Conservation (phyloP, 139 green algal species). For the Pseudopediastrum boryanum region DNA sequence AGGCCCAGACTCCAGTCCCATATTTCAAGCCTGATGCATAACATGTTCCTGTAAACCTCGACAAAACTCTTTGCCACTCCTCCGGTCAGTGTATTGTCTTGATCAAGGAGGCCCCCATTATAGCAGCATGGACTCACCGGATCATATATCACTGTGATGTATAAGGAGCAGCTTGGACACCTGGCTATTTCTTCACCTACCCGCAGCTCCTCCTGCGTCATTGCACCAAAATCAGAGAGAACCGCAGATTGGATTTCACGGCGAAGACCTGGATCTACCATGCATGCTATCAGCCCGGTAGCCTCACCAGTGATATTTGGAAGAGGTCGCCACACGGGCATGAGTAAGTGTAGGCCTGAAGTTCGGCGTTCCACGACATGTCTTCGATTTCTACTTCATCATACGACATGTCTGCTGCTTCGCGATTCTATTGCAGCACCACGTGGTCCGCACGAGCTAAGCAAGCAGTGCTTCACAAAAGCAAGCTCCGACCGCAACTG, state of each 20-base stretch:
- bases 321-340: slow-evolving; percentile 98
- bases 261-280: not conserved
- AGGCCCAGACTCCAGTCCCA: too few relatives aligned
- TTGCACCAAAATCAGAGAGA: not conserved
- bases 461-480: too few relatives aligned
- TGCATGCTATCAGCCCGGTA: not conserved
- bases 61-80: too few relatives aligned
- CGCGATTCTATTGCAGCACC: too few relatives aligned
- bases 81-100: too few relatives aligned
- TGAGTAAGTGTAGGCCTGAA: slow-evolving; percentile 89
- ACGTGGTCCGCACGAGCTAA: too few relatives aligned
- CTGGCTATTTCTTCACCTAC: slow-evolving; percentile 92
- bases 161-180: slow-evolving; percentile 95
- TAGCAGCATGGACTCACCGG: too few relatives aligned
- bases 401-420: slow-evolving; percentile 70
- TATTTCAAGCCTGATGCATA: too few relatives aligned
- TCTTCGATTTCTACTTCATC: slow-evolving; percentile 98
- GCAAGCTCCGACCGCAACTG: too few relatives aligned
- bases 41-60: too few relatives aligned
- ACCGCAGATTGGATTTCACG: not conserved
- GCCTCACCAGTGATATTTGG: slow-evolving; percentile 85
- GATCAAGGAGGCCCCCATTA: too few relatives aligned
- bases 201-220: slow-evolving; percentile 76
- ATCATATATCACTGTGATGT: too few relatives aligned
- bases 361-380: slow-evolving; percentile 92